Conservation (phyloP, 306 rosid species). For the Gastrolobium villosum region DNA sequence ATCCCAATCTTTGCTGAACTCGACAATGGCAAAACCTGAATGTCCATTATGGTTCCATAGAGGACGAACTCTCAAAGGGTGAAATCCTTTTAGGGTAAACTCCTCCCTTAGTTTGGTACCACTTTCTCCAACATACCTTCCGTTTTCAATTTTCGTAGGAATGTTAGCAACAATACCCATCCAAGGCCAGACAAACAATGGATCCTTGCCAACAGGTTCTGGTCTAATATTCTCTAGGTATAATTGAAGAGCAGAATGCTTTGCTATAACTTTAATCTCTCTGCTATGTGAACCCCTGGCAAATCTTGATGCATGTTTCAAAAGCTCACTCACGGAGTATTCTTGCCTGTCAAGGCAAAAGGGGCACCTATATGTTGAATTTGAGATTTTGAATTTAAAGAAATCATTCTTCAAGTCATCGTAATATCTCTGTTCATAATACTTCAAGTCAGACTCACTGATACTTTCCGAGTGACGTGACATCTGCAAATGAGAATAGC, state of each 20-base stretch:
- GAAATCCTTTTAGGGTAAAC: slow-evolving; percentile 65
- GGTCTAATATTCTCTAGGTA: slow-evolving; percentile 42
- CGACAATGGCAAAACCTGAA: slow-evolving; percentile 73
- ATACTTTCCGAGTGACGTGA: slow-evolving; percentile 35
- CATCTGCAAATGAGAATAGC: slow-evolving; percentile 47
- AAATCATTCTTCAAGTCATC: slow-evolving; percentile 56
- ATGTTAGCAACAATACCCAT: slow-evolving; percentile 78
- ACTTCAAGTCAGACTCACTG: slow-evolving; percentile 53
- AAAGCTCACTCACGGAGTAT: slow-evolving; percentile 57
- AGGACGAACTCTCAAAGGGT: slow-evolving; percentile 73
- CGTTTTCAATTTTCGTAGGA: slow-evolving; percentile 55
- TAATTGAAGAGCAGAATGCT: slow-evolving; percentile 64
- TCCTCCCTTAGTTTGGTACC: slow-evolving; percentile 71
- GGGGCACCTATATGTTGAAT: slow-evolving; percentile 71
- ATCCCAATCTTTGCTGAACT: slow-evolving; percentile 71
- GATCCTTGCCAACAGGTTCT: slow-evolving; percentile 42
- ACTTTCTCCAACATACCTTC: slow-evolving; percentile 69
- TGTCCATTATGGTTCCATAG: slow-evolving; percentile 77
- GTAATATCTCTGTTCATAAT: slow-evolving; percentile 53
- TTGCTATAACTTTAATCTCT: slow-evolving; percentile 56
- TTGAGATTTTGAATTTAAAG: slow-evolving; percentile 47
- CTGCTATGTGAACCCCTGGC: slow-evolving; percentile 42
- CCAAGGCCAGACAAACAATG: slow-evolving; percentile 75
- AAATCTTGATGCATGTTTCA: slow-evolving; percentile 59
- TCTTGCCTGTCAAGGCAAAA: slow-evolving; percentile 59